Conservation (phyloP, 768 basidiomycete species). For the Dacryopinax primogenitus region DNA sequence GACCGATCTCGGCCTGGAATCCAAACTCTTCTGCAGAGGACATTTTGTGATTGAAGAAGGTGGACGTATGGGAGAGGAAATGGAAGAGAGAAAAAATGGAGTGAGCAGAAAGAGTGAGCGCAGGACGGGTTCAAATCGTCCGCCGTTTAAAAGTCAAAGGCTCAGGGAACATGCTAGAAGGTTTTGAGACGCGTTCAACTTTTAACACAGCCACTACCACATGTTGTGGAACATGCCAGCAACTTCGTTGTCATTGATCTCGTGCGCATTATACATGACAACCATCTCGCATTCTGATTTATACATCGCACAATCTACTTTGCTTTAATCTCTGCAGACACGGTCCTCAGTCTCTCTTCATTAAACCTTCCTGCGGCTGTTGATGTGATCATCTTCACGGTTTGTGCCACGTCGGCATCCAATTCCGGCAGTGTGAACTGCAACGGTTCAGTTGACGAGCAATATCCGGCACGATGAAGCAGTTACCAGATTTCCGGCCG, state of each 20-base stretch:
- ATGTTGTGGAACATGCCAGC: no score
- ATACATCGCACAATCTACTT: not conserved
- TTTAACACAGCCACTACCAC: no score
- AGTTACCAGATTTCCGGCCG: constrained; percentile 28
- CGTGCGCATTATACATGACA: no score
- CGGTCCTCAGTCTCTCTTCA: not conserved
- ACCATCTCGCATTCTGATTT: no score
- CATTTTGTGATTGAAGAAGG: constrained; percentile 11
- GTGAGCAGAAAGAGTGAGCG: not conserved
- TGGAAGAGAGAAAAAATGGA: not conserved
- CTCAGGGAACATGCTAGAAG: not conserved
- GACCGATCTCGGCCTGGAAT: constrained; percentile 99
- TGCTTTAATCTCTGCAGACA: not conserved
- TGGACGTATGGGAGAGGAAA: not conserved
- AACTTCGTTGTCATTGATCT: not conserved
- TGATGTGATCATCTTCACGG: not conserved
- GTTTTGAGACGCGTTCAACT: not conserved
- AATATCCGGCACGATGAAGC: not conserved
- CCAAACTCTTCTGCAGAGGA: constrained; percentile 70
- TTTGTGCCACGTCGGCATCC: not conserved
- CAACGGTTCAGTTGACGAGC: not conserved
- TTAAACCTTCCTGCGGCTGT: not conserved
- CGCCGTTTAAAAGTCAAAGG: not conserved
- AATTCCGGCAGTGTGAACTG: not conserved
- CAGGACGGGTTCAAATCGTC: not conserved